Evolutionary conservation across 2,329 filamentous ascomycete species (phyloP).

Genomic region (Lanzia echinophila): DNA sequence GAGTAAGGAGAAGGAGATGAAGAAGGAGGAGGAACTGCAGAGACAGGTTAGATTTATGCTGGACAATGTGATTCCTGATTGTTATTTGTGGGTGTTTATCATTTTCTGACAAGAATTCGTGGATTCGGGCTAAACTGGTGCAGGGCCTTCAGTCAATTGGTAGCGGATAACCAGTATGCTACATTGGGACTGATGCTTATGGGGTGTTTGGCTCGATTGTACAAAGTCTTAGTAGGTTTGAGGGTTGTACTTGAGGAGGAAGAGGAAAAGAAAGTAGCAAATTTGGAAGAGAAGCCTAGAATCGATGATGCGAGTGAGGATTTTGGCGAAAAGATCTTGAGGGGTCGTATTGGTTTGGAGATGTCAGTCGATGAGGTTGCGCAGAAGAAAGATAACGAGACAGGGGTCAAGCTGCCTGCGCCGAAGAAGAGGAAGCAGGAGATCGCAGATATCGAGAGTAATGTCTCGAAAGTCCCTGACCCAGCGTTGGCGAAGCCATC

Average conservation of each 20-base stretch:
- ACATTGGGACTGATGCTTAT: conserved; percentile 64
- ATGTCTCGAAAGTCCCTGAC: conserved; percentile 15
- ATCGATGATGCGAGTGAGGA: conserved; percentile 12
- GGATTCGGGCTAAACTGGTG: conserved; percentile 27
- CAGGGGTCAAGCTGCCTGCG: conserved; percentile 15
- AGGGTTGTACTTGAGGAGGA: conserved; percentile 11
- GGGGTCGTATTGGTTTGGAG: conserved; percentile 16
- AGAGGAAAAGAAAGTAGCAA: conserved; percentile 1
- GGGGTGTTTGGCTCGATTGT: conserved; percentile 53
- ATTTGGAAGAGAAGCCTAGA: background rate
- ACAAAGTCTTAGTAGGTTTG: conserved; percentile 37
- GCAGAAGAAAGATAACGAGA: background rate
- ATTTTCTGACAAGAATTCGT: conserved; percentile 20
- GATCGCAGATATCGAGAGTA: conserved; percentile 1
- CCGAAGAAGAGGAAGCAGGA: conserved; percentile 20
- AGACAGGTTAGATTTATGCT: conserved; percentile 35
- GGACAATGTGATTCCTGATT: conserved; percentile 35
- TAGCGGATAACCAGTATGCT: conserved; percentile 67
- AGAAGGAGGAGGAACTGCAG: conserved; percentile 11
- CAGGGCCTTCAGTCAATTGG: conserved; percentile 58
- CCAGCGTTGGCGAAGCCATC: conserved; percentile 31
- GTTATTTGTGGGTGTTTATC: conserved; percentile 40
- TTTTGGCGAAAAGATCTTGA: conserved; percentile 30
- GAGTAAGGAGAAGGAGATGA: conserved; percentile 27
- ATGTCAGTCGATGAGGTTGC: background rate